Conservation (phyloP, 176 grass and related monocot genomes). For the Triticum urartu region DNA sequence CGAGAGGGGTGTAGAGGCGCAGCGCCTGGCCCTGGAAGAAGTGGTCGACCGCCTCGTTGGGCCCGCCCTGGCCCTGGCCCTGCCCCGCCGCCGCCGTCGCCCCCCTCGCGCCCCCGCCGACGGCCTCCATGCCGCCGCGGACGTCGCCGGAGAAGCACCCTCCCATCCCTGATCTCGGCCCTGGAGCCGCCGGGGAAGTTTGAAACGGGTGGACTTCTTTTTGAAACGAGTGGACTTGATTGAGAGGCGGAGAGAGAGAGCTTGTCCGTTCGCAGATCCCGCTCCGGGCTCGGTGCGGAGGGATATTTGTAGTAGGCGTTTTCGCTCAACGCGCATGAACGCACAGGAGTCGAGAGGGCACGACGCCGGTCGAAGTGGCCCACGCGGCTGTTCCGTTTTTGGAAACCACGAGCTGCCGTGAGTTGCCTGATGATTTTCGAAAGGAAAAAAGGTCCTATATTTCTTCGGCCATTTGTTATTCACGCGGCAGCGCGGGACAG, state of each 20-base stretch:
- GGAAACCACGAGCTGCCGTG: neutral
- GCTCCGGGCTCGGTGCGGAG: no score
- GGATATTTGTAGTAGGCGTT: no score
- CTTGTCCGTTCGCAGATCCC: no score
- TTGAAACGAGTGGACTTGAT: no score
- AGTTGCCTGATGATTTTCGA: neutral
- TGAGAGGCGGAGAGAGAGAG: no score
- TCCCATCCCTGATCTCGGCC: conserved; percentile 43
- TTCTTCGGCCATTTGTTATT: neutral
- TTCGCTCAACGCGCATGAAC: no score
- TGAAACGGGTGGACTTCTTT: no score
- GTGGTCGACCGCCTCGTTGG: conserved; percentile 64
- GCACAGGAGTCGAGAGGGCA: no score
- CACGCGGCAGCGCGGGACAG: neutral
- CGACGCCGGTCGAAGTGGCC: no score
- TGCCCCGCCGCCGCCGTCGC: neutral
- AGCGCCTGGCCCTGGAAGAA: conserved; percentile 67
- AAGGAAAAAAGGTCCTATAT: neutral
- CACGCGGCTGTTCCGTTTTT: neutral
- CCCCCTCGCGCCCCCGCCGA: conserved; percentile 35
- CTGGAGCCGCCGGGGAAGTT: neutral
- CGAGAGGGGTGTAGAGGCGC: conserved; percentile 72
- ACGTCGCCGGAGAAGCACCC: conserved; percentile 73
- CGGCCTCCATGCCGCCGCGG: conserved; percentile 72
- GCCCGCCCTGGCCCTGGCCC: conserved; percentile 25